Percentiles rank a stretch among this genome's conserved stretches.
phyloP scores from a whole-genome alignment of 805 yeast genomes.

The Groenewaldozyma salmanticensis region DNA sequence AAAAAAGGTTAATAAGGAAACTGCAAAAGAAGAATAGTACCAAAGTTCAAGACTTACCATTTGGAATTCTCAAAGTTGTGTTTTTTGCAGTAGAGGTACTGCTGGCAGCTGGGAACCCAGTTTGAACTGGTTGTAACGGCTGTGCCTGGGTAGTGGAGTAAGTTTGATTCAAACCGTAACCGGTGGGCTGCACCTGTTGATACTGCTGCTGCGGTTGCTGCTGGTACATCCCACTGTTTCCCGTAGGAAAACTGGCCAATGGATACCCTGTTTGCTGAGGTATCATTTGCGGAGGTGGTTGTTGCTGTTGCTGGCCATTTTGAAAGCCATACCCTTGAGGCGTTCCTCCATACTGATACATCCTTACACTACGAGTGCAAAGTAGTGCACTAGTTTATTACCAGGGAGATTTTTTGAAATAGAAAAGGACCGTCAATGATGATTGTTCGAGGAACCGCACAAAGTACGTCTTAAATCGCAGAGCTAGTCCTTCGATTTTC shows the following conservation, averaged over 20 bases:
- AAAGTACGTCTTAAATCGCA: too few species aligned
- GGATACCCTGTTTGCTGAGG: constrained; percentile 25
- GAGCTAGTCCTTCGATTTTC: too few species aligned
- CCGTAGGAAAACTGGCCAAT: constrained; percentile 17
- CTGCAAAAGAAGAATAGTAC: background rate
- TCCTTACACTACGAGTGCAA: too few species aligned
- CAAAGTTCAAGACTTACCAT: constrained; percentile 10
- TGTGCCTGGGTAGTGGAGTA: constrained; percentile 9
- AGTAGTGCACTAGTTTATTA: too few species aligned
- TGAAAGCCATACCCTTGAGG: constrained; percentile 7
- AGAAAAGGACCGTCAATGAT: too few species aligned
- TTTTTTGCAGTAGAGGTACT: constrained; percentile 26
- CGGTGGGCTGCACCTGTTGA: constrained; percentile 18
- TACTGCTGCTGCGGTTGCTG: constrained; percentile 23
- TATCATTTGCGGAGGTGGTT: constrained; percentile 13
- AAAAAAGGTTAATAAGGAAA: background rate
- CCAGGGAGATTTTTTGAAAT: too few species aligned
- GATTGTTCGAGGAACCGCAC: too few species aligned
- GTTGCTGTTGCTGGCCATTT: constrained; percentile 13
- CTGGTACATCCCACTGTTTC: constrained; percentile 9
- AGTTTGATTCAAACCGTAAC: background rate
- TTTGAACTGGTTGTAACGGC: constrained; percentile 20
- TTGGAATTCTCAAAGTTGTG: constrained; percentile 20
- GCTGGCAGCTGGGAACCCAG: constrained; percentile 31
- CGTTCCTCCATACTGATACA: constrained; percentile 3